Base-by-base conservation (phyloP, 2,329 filamentous ascomycete genomes). In the Trichoderma sp. region DNA sequence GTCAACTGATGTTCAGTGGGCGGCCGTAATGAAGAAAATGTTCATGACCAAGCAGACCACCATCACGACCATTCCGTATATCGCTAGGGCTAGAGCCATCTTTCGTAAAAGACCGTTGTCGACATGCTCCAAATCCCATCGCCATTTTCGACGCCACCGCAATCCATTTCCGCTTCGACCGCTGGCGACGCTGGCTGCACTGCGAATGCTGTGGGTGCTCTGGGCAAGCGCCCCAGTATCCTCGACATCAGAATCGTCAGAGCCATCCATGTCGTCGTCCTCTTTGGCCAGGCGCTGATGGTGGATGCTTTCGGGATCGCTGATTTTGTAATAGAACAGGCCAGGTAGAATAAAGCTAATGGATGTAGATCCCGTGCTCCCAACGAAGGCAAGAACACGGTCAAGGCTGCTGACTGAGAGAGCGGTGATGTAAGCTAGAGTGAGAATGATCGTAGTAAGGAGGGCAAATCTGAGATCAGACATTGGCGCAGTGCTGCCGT, bases 271-370 rank as follows among this genome's bases (percentile, higher is more conserved):
- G 74, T 95, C 93, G 76, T 98, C 96, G 75, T 98, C 94, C 78
- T 96, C 94, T 80, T 98, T 98, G 74, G 94, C 85, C 11, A 98
- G 85, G 15, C 92, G 89, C 80, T 97, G 95, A 77, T 98, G 94
- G 74, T 95, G 90, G 32, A 91, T 88, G 58, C 93, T 95, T 70
- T 97, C 92, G 0, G 96, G 96, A 28, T 93, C 90, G 14, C 94
- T 97, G 73, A 99, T 98, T 82, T 98, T 98, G 84, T 98, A 99
- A 82, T 98, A 99, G 81, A 99, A 99, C 4, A 99, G 83, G 0
- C 96, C 96, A 0, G 96, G 96, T 0, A 99, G 87, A 75, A 99
- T 98, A 80, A 99, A 99, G 73, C 93, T 97, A 77, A 99, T 99
- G 73, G 93, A 94, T 0, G 96, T 99, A 66, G 92, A 95, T 68